Evolutionary conservation across 1,284 basidiomycete genomes (phyloP), one percentile per base, ranked within the genome.

Genomic region (Ustilago esculenta): DNA sequence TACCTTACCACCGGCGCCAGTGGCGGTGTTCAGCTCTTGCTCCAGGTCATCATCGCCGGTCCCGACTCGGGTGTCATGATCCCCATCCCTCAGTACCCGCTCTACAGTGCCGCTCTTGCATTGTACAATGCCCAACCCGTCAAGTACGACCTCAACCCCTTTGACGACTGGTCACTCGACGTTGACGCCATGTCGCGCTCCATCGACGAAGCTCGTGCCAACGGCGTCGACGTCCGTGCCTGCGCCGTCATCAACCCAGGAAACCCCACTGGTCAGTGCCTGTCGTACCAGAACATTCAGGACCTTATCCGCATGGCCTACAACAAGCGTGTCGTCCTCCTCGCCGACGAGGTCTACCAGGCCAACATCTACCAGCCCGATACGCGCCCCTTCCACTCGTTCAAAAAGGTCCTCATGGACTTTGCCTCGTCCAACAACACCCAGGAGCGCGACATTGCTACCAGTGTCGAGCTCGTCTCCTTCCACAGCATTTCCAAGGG

Each of bases 81-180:
- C 79, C 95, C 95, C 21, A 98, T 98, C 69, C 95, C 95, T 1
- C 95, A 98, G 85, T 98, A 98, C 82, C 95, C 95, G 1, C 87
- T 98, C 15, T 97, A 98, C 84, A 96, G 94, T 39, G 95, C 95
- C 20, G 90, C 94, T 0, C 89, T 98, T 45, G 91, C 94, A 0
- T 89, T 94, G 76, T 89, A 88, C 83, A 85, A 86, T 42, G 94
- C 94, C 20, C 85, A 87, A n/a, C 85, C 92, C 0, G 85, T 98
- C 35, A 90, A 92, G 0, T 98, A 98, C 84, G 88, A 91, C 82
- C 89, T 98, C 32, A 88, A 94, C 67, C 93, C 96, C 81, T 79
- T 86, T 0, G 85, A 87, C 5, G 90, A 86, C 39, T 98, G 96
- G 95, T 88, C 89, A 15, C 91, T 94, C n/a, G 90, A 90, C 51